These are phyloP conservation scores for Fusarium penzigii DNA, from an alignment of 2,329 filamentous ascomycete genomes.

Conservation along the genomic window DNA sequence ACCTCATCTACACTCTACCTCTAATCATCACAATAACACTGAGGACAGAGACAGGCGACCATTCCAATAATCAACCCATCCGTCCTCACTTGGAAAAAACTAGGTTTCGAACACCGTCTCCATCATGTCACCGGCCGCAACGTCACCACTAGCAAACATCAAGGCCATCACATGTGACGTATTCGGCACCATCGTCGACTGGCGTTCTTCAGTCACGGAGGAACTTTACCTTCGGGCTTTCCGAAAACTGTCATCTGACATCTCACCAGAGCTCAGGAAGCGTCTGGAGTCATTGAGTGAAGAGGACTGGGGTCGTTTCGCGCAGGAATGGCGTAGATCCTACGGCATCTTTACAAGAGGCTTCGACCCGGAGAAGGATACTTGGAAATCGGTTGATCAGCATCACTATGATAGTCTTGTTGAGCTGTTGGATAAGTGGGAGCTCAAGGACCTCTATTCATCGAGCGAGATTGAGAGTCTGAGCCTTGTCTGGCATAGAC, in stretches of 20 bases:
- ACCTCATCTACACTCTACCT: too few species aligned
- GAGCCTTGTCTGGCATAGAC: constrained; percentile 70
- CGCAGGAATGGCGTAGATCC: constrained; percentile 67
- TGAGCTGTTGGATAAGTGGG: constrained; percentile 56
- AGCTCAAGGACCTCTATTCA: constrained; percentile 59
- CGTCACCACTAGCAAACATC: constrained; percentile 35
- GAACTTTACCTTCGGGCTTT: constrained; percentile 55
- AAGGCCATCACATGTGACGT: constrained; percentile 73
- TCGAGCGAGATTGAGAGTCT: constrained; percentile 64
- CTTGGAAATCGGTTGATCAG: constrained; percentile 71
- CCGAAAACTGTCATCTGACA: constrained; percentile 48
- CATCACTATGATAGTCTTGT: constrained; percentile 67
- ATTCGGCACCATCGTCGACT: constrained; percentile 80
- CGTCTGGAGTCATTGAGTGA: constrained; percentile 52
- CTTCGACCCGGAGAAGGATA: constrained; percentile 48
- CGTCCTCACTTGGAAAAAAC: too few species aligned
- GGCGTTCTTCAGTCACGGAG: constrained; percentile 66
- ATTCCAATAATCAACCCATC: too few species aligned
- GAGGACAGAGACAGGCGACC: too few species aligned
- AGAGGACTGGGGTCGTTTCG: constrained; percentile 64
- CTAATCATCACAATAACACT: too few species aligned
- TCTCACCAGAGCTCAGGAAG: constrained; percentile 48
- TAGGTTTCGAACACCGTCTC: neutral
- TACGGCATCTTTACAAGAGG: constrained; percentile 62
- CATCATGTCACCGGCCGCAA: constrained; percentile 27